Percentiles rank a stretch among this genome's conserved stretches.
Conservation (phyloP, 805 yeast genomes). For the Candida khao-thaluensis region DNA sequence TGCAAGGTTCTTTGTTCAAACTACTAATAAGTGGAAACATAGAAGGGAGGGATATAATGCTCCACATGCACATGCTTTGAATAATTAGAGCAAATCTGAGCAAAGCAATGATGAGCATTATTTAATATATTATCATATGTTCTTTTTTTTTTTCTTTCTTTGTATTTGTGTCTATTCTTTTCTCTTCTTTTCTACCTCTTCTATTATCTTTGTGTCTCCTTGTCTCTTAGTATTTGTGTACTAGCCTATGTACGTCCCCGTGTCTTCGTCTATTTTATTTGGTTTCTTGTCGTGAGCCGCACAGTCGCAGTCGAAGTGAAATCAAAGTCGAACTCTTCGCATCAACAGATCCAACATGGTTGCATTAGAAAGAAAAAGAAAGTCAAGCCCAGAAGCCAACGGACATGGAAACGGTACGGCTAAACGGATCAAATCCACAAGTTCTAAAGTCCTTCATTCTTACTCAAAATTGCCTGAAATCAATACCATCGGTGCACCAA, state of each 20-base stretch:
- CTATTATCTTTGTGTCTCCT: too few relatives aligned
- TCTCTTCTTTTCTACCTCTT: too few relatives aligned
- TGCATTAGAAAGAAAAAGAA: conserved; percentile 40
- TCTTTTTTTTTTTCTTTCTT: too few relatives aligned
- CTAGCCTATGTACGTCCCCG: too few relatives aligned
- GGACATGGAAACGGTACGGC: conserved; percentile 20
- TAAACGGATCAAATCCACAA: conserved; percentile 29
- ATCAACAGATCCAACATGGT: conserved; percentile 45
- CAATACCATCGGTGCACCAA: conserved; percentile 39
- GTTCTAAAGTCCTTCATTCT: conserved; percentile 48
- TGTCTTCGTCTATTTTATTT: too few relatives aligned
- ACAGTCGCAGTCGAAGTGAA: too few relatives aligned
- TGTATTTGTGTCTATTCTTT: too few relatives aligned
- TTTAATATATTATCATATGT: too few relatives aligned
- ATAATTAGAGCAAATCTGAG: conserved; percentile 12
- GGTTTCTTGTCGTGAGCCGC: too few relatives aligned
- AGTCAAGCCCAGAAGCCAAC: conserved; percentile 18
- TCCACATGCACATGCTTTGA: conserved; percentile 35
- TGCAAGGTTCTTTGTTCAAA: conserved; percentile 38
- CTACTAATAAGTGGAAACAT: conserved; percentile 42
- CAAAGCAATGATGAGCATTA: not conserved
- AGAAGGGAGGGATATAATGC: conserved; percentile 37
- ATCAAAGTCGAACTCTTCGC: too few relatives aligned
- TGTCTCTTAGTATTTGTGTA: too few relatives aligned
- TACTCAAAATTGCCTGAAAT: conserved; percentile 48